Percentiles rank a stretch among this genome's conserved stretches.
Conservation (phyloP, 257 asterid genomes). For the Phtheirospermum japonicum region DNA sequence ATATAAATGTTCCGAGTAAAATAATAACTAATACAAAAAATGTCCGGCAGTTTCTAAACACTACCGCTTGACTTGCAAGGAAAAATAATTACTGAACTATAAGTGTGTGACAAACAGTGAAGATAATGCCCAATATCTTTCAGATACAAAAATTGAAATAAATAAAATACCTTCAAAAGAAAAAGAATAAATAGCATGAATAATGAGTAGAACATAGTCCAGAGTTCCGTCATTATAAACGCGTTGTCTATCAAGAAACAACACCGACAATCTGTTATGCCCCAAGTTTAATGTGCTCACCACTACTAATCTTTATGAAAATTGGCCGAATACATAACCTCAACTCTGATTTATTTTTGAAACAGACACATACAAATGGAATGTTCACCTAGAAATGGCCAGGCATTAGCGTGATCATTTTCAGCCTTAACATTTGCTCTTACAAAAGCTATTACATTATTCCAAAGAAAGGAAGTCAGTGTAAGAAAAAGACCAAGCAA, state of each 20-base stretch:
- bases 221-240: neutral
- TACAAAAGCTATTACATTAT: conserved; percentile 26
- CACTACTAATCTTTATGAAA: neutral
- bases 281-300: conserved; percentile 1
- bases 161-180: neutral
- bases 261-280: conserved; percentile 6
- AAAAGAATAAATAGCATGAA: neutral
- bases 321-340: conserved; percentile 22
- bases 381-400: conserved; percentile 27
- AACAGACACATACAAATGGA: conserved; percentile 18
- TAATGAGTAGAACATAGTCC: conserved; percentile 14
- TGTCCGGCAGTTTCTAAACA: neutral
- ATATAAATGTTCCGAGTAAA: conserved; percentile 14
- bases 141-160: neutral
- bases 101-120: conserved; percentile 1
- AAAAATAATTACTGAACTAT: neutral
- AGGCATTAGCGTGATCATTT: conserved; percentile 10
- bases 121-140: neutral
- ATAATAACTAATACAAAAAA: neutral
- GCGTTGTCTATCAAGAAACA: conserved; percentile 16
- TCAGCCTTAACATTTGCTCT: conserved; percentile 23
- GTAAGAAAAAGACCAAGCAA: too few species aligned
- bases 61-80: neutral
- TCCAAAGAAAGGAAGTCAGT: conserved; percentile 21
- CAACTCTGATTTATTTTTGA: conserved; percentile 22